Conservation (phyloP, 176 grass and related monocot species). For the Rhynchospora breviuscula region DNA sequence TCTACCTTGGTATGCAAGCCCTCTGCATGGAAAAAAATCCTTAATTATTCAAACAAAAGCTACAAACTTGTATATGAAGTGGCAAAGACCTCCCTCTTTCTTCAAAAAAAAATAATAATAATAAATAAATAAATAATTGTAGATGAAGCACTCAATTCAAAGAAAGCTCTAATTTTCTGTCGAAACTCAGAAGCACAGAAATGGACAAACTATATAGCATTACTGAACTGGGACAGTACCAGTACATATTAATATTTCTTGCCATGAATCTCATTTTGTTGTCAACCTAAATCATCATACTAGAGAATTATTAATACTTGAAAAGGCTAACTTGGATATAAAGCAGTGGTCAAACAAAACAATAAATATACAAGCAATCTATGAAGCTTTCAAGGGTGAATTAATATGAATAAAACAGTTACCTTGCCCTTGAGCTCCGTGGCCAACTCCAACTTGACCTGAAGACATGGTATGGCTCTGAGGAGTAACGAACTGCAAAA, state of each 20-base stretch:
- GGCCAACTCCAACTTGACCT: slow-evolving; percentile 48
- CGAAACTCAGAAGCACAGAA: no score
- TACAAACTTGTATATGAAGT: neutral
- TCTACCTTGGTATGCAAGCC: slow-evolving; percentile 54
- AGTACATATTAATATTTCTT: neutral
- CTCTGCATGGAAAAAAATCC: slow-evolving; percentile 41
- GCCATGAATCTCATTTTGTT: neutral
- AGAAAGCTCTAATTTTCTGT: neutral
- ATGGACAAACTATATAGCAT: neutral
- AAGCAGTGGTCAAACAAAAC: neutral
- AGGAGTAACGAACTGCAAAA: slow-evolving; percentile 64
- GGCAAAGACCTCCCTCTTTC: no score
- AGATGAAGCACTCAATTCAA: neutral
- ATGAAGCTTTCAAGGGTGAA: neutral
- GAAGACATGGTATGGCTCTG: slow-evolving; percentile 56
- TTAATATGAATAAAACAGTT: slow-evolving; percentile 29
- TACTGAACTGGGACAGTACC: neutral
- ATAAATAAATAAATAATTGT: no score
- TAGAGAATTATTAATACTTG: neutral
- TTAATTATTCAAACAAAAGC: slow-evolving; percentile 16
- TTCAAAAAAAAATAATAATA: no score
- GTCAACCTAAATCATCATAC: neutral
- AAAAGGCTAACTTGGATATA: neutral
- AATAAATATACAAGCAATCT: neutral
- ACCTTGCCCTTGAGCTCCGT: slow-evolving; percentile 66